Base-by-base conservation (phyloP, 164 flowering plant species). In the Euptelea pleiosperma region DNA sequence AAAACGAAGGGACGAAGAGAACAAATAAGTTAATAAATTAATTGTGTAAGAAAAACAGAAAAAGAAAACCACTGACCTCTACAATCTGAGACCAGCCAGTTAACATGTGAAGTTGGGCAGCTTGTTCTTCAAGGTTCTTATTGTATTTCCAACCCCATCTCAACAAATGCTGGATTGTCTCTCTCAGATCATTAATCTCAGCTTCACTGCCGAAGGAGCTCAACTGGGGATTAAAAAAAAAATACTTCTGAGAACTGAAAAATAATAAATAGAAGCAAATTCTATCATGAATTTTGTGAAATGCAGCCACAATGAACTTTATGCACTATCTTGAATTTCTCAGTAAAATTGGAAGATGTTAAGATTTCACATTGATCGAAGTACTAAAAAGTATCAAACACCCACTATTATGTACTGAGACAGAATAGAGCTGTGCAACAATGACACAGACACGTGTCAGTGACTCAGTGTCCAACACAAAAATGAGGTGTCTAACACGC, bases 41-140 rank as follows among this genome's bases (percentile, higher is more conserved):
- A 19, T 40, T 35, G 2, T 26, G 12, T n/a, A 14, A 58, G 22
- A 53, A 41, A 8, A 44, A 39, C 22, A 6, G 3, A 22, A 21
- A 16, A 58, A 40, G 33, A 28, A 61, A n/a, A 64, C 1, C 22
- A 71, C 22, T 15, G 33, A 87, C 98, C 97, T 93, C 99, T 40
- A 88, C 91, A 71, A 86, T 75, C 58, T 93, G 99, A 52, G 95
- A 86, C 99, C 97, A 93, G 52, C 94, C 82, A 69, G 85, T 81
- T 73, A 90, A 70, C 97, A 90, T 86, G 71, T 93, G 99, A 55
- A 93, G 97, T 63, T 93, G 99, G 56, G 96, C 95, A 65, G 93
- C 99, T 67, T 90, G 97, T 66, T 93, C 99, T 77, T 93, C 99
- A 62, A 90, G 96, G 75, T 90, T 93, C 66, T 78, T 86, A 70